Base-by-base conservation (phyloP, 352 stramenopile species). In the Phytophthora sansomeana region DNA sequence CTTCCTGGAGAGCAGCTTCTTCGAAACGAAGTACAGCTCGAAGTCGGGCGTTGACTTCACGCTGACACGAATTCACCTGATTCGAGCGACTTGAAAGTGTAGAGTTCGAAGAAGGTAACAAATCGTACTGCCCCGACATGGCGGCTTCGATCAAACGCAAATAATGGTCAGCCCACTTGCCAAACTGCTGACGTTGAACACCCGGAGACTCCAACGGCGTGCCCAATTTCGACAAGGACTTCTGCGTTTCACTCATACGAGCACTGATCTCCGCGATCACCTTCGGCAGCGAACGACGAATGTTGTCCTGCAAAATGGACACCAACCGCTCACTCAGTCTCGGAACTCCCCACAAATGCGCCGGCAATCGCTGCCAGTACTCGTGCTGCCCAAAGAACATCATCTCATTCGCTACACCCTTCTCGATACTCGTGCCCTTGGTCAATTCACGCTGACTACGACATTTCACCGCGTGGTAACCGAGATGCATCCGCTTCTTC, bases 391-490 rank as follows among this genome's bases (percentile, higher is more conserved):
- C 8, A 47, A 87, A 87, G 36, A 92, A 97, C 28, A 59, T 46
- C 24, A 77, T 46, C 75, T 97, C 90, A 13, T 81, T 69, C 9
- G 60, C 36, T 4, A 83, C 28, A 0, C 78, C 83, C 21, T 90
- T 62, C 13, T 86, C 60, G 21, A 97, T 85, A 7, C 62, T 84
- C 30, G 85, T 69, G 6, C 77, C 71, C 10, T 81, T 72, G 38
- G 79, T 74, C 52, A 96, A 67, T 29, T 87, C 85, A 7, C 77
- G 77, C 51, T 97, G 89, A 30, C 79, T 90, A 14, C 89, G 77
- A 39, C 86, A 93, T 72, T 96, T 96, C 26, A 96, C 80, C n/a
- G 92, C 89, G 58, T 97, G 90, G 63, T 96, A 96, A 6, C 86
- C 85, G 9, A 92, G 61, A 29, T 68, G 53, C 55, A 89, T 86